Conservation (phyloP, 768 basidiomycete species). For the Clitopilus hobsonii region DNA sequence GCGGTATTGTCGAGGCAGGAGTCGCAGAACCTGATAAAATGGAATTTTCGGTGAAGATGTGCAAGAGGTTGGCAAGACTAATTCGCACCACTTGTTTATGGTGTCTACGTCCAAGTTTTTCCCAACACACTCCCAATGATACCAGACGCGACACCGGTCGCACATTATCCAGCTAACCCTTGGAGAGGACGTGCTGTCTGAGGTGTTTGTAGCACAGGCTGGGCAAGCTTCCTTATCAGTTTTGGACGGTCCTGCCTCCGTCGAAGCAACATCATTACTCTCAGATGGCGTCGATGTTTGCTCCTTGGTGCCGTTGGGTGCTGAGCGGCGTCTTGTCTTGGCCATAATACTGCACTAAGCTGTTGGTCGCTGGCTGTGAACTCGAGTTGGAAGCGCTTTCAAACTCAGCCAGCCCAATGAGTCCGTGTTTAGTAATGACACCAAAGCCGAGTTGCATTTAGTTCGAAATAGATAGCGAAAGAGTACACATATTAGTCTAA, state of each 20-base stretch:
- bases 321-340: neutral
- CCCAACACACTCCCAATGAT: conserved; percentile 78
- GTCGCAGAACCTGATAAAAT: conserved; percentile 58
- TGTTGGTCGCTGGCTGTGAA: neutral
- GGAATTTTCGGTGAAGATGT: conserved; percentile 7
- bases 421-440: no score
- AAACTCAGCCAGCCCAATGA: neutral
- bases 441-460: neutral
- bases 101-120: conserved; percentile 58
- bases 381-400: neutral
- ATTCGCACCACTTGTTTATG: conserved; percentile 83
- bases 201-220: neutral
- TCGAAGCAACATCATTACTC: neutral
- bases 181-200: conserved; percentile 12
- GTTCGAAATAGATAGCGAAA: neutral
- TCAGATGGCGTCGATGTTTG: neutral
- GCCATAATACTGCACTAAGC: neutral
- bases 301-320: neutral
- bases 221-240: neutral
- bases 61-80: conserved; percentile 15
- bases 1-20: conserved; percentile 58
- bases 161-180: conserved; percentile 83
- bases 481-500: neutral
- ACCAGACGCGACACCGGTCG: conserved; percentile 79
- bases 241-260: neutral